Evolutionary conservation across 257 asterid species (phyloP).

Genomic region (Nicotiana benthamiana): DNA sequence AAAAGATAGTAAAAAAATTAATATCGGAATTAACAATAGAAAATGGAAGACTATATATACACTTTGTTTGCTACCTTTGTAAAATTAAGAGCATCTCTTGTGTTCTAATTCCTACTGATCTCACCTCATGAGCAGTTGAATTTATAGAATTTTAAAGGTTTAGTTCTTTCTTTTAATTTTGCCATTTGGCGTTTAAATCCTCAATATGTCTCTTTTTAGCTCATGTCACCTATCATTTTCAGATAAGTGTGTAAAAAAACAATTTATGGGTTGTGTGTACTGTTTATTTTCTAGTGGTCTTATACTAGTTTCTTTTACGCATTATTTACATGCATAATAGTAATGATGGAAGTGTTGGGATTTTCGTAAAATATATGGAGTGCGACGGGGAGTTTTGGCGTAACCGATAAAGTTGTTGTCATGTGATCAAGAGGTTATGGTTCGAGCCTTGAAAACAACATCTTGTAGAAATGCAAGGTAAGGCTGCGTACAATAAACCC

Average conservation of each 20-base stretch:
- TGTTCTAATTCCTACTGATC: background rate
- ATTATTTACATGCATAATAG: background rate
- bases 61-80: background rate
- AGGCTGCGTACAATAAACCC: too few relatives aligned
- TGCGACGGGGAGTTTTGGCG: too few relatives aligned
- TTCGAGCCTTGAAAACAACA: too few relatives aligned
- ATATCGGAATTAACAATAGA: background rate
- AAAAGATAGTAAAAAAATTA: background rate
- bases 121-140: background rate
- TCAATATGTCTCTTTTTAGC: background rate
- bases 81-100: slow-evolving; percentile 5
- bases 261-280: background rate
- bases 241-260: background rate
- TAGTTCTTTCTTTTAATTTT: background rate
- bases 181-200: background rate
- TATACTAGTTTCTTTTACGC: background rate
- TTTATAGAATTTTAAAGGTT: background rate
- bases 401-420: too few relatives aligned
- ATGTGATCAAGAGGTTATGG: too few relatives aligned
- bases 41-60: background rate
- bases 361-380: too few relatives aligned
- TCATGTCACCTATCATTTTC: background rate
- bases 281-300: background rate
- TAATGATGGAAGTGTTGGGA: too few relatives aligned
- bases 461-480: too few relatives aligned